Evolutionary conservation across 139 green algal genomes (phyloP), one percentile per base, ranked within the genome.

Genomic region (Edaphochlamys debaryana): DNA sequence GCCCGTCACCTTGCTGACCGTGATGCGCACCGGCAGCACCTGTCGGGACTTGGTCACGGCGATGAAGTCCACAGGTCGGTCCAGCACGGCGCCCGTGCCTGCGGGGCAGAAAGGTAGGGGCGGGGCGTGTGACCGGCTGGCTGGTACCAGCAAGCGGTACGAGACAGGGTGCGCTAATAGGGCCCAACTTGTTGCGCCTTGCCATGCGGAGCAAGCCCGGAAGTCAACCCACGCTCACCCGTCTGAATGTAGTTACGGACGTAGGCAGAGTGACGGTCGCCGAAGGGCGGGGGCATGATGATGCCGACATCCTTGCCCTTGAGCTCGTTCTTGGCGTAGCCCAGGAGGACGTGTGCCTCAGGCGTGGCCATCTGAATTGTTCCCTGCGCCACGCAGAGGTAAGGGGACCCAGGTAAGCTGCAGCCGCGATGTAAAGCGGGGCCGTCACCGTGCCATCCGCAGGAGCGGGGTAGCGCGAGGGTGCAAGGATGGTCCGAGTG

Each of bases 231-330:
- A 22, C 8, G 4, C 60, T 38, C 30, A 62, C 85, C 87, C 6
- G 40, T 89, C 30, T 45, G 85, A 22, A 79, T 79, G 62, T 91
- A 92, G 67, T 79, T 83, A 11, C 37, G 52, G 23, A 94, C 40
- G 72, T 91, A 93, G 36, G 32, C 29, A 48, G 85, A 69, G 86
- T 93, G 90, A 34, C 70, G 70, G 38, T 68, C 34, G 50, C 66
- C 73, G 62, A 87, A 89, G 19, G 86, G 87, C 3, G 78, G 60
- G 13, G 89, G 89, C 89, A 93, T 88, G 50, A 93, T 42, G 29
- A 69, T 71, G n/a, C 20, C 72, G 25, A 93, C 58, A 60, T 90
- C 90, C 69, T 76, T 87, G 69, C 87, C 87, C 77, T 90, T 80
- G 58, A 93, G 72, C 74, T 92, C 89, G 9, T 58, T 79, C 68